These are phyloP conservation scores for Keithomyces neogunnii DNA, from an alignment of 2,329 filamentous ascomycete genomes.

Conservation along the genomic window DNA sequence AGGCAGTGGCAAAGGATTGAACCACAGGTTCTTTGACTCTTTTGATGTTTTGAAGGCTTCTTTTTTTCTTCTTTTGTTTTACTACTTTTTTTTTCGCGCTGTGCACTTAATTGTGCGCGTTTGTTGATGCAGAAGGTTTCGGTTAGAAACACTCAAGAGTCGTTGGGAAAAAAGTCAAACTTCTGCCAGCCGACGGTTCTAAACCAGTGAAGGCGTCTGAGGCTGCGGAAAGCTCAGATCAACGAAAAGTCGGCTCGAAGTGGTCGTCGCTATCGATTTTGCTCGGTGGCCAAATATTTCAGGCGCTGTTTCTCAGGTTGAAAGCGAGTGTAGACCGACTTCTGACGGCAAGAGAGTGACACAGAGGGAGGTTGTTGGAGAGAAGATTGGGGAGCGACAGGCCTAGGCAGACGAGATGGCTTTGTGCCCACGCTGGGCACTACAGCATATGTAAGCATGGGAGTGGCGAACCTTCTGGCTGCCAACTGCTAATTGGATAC, in stretches of 20 bases:
- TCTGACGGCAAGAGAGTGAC: conserved; percentile 25
- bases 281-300: conserved; percentile 10
- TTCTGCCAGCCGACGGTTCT: conserved; percentile 29
- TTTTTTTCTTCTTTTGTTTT: conserved; percentile 5
- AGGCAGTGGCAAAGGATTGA: not conserved
- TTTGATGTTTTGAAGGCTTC: no score
- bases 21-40: no score
- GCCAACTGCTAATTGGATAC: no score
- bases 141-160: not conserved
- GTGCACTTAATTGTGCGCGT: no score
- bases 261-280: conserved; percentile 16
- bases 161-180: not conserved
- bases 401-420: conserved; percentile 8
- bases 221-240: conserved; percentile 24
- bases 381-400: conserved; percentile 11
- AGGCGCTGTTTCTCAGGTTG: conserved; percentile 9
- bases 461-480: not conserved
- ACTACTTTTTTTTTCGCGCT: not conserved
- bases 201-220: conserved; percentile 59
- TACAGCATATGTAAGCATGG: not conserved
- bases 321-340: conserved; percentile 23
- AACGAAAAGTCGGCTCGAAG: conserved; percentile 29
- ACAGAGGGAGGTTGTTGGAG: conserved; percentile 17
- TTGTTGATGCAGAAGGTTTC: not conserved
- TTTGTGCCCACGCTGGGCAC: not conserved